Evolutionary conservation across 148 eudicot species (phyloP).

Genomic region (Rhododendron molle): DNA sequence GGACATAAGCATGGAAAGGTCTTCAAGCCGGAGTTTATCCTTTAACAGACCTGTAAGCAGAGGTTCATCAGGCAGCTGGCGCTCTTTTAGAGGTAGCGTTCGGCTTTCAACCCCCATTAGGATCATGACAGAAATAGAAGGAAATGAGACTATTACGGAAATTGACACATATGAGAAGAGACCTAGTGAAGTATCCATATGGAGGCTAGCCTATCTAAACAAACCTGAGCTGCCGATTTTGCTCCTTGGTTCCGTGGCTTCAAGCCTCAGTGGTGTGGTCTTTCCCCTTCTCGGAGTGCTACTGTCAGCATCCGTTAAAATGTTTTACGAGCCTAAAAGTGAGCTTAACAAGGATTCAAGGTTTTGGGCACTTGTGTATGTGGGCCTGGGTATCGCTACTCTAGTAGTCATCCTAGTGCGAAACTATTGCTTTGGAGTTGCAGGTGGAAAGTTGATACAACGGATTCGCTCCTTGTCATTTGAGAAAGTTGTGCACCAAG

Average conservation of each 20-base stretch:
- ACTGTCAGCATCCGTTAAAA: constrained; percentile 51
- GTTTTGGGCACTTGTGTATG: constrained; percentile 55
- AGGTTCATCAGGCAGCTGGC: constrained; percentile 51
- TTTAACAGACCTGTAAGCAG: constrained; percentile 47
- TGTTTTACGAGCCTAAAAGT: constrained; percentile 50
- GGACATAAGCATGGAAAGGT: neutral
- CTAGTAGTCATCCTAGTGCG: constrained; percentile 50
- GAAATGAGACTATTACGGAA: neutral
- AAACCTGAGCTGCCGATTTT: constrained; percentile 63
- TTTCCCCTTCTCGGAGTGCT: constrained; percentile 65
- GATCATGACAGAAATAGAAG: constrained; percentile 19
- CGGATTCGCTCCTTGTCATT: constrained; percentile 64
- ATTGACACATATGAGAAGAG: constrained; percentile 17
- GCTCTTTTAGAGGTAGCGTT: constrained; percentile 30
- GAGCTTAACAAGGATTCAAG: constrained; percentile 41
- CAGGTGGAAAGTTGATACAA: constrained; percentile 74
- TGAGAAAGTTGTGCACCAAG: constrained; percentile 71
- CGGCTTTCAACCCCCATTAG: constrained; percentile 26
- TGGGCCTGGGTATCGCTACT: constrained; percentile 30
- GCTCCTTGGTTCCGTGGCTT: constrained; percentile 58
- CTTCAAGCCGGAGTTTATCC: constrained; percentile 36
- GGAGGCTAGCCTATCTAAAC: constrained; percentile 49
- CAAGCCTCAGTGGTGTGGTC: constrained; percentile 48
- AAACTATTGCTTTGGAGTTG: constrained; percentile 62
- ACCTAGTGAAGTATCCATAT: constrained; percentile 29